Conservation (phyloP, 2,329 filamentous ascomycete species). For the Colletotrichum abscissum region DNA sequence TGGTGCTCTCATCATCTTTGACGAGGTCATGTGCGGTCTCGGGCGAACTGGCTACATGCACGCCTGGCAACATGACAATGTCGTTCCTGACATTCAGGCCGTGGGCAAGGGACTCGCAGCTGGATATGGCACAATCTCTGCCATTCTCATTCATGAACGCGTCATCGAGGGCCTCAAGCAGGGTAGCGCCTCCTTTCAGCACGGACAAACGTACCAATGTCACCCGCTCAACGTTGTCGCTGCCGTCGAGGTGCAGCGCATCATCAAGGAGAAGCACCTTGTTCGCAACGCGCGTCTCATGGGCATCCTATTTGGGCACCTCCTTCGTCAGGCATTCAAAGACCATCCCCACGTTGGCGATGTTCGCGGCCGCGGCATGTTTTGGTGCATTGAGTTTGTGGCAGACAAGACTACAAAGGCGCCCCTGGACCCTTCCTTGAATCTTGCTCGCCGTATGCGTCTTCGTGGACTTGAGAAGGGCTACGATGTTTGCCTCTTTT, state of each 20-base stretch:
- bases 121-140: conserved; percentile 60
- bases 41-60: conserved; percentile 68
- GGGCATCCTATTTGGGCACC: conserved; percentile 52
- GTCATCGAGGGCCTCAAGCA: conserved; percentile 53
- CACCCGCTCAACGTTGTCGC: conserved; percentile 64
- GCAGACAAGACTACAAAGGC: conserved; percentile 53
- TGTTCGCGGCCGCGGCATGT: conserved; percentile 60
- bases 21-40: conserved; percentile 69
- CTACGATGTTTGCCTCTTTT: conserved; percentile 42
- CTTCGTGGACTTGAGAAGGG: conserved; percentile 27
- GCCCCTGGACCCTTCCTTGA: conserved; percentile 44
- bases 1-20: conserved; percentile 67
- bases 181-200: conserved; percentile 62
- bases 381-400: conserved; percentile 63
- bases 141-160: conserved; percentile 60
- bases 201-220: conserved; percentile 64
- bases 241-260: conserved; percentile 62
- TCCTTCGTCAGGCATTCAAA: conserved; percentile 49
- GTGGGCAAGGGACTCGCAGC: conserved; percentile 66
- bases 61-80: conserved; percentile 62
- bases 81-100: conserved; percentile 60
- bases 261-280: conserved; percentile 51
- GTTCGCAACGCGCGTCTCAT: conserved; percentile 52
- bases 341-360: conserved; percentile 64
- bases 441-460: background rate